These are phyloP conservation scores for Phytopythium delawarense DNA, from an alignment of 352 stramenopile genomes.

Conservation along the genomic window DNA sequence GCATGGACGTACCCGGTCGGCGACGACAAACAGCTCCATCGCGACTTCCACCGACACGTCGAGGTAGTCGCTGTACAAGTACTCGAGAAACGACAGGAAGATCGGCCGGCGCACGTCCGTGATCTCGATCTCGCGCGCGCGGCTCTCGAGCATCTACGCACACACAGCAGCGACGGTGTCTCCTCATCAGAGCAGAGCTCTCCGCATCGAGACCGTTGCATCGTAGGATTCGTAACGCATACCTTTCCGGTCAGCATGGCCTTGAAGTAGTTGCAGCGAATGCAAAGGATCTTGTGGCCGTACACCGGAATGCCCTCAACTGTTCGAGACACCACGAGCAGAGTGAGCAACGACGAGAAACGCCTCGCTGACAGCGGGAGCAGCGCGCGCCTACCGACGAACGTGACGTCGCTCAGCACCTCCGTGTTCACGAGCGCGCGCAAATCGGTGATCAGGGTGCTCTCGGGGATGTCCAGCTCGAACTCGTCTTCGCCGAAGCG, in stretches of 20 bases:
- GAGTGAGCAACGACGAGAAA: background rate
- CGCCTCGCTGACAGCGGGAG: background rate
- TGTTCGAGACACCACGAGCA: constrained; percentile 7
- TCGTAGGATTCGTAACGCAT: background rate
- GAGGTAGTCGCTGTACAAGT: constrained; percentile 95
- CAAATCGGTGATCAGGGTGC: constrained; percentile 71
- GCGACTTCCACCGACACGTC: constrained; percentile 89
- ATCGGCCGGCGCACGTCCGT: constrained; percentile 89
- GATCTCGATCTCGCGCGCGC: constrained; percentile 88
- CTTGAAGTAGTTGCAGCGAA: constrained; percentile 94
- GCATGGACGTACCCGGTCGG: constrained; percentile 59
- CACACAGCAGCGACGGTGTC: constrained; percentile 2
- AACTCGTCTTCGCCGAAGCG: constrained; percentile 80
- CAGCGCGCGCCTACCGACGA: constrained; percentile 50
- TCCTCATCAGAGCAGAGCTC: background rate
- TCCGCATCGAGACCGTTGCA: background rate
- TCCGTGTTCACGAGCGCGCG: constrained; percentile 79
- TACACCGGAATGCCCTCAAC: constrained; percentile 87
- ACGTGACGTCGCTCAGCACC: constrained; percentile 86
- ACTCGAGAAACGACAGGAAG: constrained; percentile 94
- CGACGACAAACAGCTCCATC: constrained; percentile 93
- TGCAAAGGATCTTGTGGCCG: constrained; percentile 90
- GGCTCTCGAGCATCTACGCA: constrained; percentile 88
- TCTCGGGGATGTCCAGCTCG: constrained; percentile 82
- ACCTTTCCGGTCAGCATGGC: constrained; percentile 85